Evolutionary conservation across 257 asterid genomes (phyloP), one percentile per base, ranked within the genome.

Genomic region (Hygrophila difformis): DNA sequence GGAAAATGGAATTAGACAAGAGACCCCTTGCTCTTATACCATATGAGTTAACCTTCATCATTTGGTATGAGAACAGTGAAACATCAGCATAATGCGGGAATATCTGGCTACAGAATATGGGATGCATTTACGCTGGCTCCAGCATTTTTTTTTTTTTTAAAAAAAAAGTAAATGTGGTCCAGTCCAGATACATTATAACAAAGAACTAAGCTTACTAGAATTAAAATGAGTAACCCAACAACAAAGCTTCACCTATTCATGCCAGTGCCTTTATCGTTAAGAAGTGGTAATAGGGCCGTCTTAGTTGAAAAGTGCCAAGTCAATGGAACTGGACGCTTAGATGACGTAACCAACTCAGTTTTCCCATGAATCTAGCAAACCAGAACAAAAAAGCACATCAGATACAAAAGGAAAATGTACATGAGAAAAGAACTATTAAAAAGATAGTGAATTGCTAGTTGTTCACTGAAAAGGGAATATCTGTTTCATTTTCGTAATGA

Each of bases 311-410:
- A 91, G 61, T 82, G 87, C 98, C 98, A 82, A 42, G 80, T 91
- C 79, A 91, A 68, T 7, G 98, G 95, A 66, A 91, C 96, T 39
- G 98, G 96, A 47, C 98, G 98, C 72, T 76, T 91, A 48, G 88
- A 65, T 60, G 96, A 79, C 31, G 88, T 76, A 46, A 91, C 93
- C 74, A 91, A 63, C 79, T 91, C 98, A 18, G 98, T 86, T 77
- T 81, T 82, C 33, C 98, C 95, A 60, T 91, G 98, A 70, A 91
- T 91, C 98, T 91, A 62, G 56, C 49, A 33, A 5, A 62, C 43
- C 61, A 47, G 24, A 34, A 53, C 59, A 47, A 37, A 72, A 65
- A 49, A 54, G 50, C 24, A 55, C 13, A 44, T 53, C 47, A 58
- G 31, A 63, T 23, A 34, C 29, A 29, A 12, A 49, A 34, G 39